These are phyloP conservation scores for Cutaneotrichosporon mucoides DNA, from an alignment of 1,284 basidiomycete genomes.

Conservation along the genomic window DNA sequence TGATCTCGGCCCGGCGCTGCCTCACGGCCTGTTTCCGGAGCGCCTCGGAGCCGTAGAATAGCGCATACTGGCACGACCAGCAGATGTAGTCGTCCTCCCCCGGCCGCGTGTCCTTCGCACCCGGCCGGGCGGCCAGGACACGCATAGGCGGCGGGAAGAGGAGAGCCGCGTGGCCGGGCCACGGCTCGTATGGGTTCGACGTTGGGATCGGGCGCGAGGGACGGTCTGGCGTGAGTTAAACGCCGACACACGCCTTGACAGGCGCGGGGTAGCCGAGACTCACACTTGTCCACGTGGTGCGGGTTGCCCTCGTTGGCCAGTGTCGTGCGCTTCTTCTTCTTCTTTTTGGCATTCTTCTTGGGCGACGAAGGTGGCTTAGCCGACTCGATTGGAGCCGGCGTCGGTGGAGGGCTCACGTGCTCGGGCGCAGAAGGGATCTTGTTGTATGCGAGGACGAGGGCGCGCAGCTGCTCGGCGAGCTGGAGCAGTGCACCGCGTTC, in stretches of 20 bases:
- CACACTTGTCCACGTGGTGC: constrained; percentile 74
- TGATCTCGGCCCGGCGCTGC: constrained; percentile 71
- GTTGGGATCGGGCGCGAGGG: constrained; percentile 32
- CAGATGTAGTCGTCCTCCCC: constrained; percentile 81
- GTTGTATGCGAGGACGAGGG: constrained; percentile 30
- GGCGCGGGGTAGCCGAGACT: no score
- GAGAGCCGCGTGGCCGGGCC: constrained; percentile 32
- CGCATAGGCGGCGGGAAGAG: constrained; percentile 46
- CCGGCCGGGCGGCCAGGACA: constrained; percentile 21
- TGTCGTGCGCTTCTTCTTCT: constrained; percentile 84
- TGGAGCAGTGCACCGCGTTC: constrained; percentile 31
- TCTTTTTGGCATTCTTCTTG: constrained; percentile 53
- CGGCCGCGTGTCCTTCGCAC: constrained; percentile 45
- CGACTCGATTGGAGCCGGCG: background rate
- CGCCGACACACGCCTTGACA: no score
- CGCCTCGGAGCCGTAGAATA: constrained; percentile 72
- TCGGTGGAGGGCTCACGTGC: background rate
- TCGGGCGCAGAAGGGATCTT: constrained; percentile 22
- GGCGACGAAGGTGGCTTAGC: background rate
- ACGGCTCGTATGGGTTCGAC: constrained; percentile 35
- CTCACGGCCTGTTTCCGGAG: constrained; percentile 62
- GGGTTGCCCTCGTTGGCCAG: constrained; percentile 83
- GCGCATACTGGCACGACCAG: constrained; percentile 75
- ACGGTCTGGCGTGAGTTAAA: constrained; percentile 37
- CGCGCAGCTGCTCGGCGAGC: constrained; percentile 37